Evolutionary conservation across 2,329 filamentous ascomycete genomes (phyloP), one percentile per base, ranked within the genome.

Genomic region (Coniochaeta sp.): DNA sequence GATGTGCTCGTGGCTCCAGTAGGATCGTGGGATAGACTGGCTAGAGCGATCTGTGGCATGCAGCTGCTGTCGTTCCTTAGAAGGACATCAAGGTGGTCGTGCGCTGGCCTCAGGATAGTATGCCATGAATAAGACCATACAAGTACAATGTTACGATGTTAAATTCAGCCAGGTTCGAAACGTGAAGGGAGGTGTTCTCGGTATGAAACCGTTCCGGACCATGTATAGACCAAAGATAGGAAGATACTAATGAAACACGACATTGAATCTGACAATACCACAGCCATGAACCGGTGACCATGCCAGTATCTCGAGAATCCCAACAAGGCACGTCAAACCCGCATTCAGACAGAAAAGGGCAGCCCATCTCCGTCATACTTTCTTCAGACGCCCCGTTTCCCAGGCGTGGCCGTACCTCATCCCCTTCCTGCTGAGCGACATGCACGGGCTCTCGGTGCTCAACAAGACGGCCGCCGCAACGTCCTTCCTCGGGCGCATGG

Each of bases 361-460:
- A n/a, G n/a, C n/a, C 9, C 38, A n/a, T 5, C 9, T 3, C 16
- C 38, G n/a, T 16, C 5, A n/a, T n/a, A 3, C n/a, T 40, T 8
- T 40, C 38, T n/a, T 16, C n/a, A 40, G 38, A 19, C 10, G 38
- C 16, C 16, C n/a, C 64, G 87, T 98, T 65, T 95, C 90, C 65
- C 93, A 97, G 76, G 92, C 93, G 0, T 83, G 93, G 3, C 93
- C 93, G 0, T 96, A 96, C 72, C 80, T 96, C 17, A 88, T 93
- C 30, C 93, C 93, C 0, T 95, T 96, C 67, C 79, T 96, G 5
- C 86, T 89, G 62, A 89, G 88, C 54, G 90, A 93, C 66, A 86
- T 93, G 76, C 89, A 93, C 72, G 88, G 89, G 4, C 88, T 90
- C 0, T 84, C 85, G 66, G 82, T 80, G 70, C 82, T 78, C 68